Evolutionary conservation across 805 yeast genomes (phyloP), one percentile per base, ranked within the genome.

Genomic region (Candida loeiensis): DNA sequence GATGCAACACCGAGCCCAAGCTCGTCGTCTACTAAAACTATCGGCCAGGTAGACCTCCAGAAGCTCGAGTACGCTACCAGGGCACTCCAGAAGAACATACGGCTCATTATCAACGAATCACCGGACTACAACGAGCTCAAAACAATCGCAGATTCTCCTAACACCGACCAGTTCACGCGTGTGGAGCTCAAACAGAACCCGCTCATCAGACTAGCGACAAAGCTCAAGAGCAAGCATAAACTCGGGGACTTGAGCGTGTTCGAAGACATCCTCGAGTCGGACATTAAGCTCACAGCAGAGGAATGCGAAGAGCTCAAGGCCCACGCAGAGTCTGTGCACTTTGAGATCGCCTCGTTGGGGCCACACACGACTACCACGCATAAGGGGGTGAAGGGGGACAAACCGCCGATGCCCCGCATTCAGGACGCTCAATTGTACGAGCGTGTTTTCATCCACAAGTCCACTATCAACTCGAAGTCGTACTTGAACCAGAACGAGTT

Each of bases 391-490:
- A 43, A 47, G 17, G 47, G 47, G 3, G 42, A 40, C 31, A 43
- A 34, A 17, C 97, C 96, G 1, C 69, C 68, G 8, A 59, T 89
- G 13, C 97, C 97, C 0, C 60, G 58, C 21, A 85, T 91, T 29
- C 59, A 69, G 5, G 76, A 82, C 53, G 74, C 76, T 1, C 69
- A 68, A 3, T 72, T 89, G 8, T 68, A 73, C 45, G 78, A 80
- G 5, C 73, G 84, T 37, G 95, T 88, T 0, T 91, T 90, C 55
- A 77, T 82, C 19, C 97, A 91, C 59, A 80, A 81, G 49, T 89
- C 96, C 0, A 66, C 77, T 3, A 73, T 82, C 12, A 78, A 81
- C 45, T 77, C 76, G 47, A 75, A 76, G 45, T 58, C 76, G 4
- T 77, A 76, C 47, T 58, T 82, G 35, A 65, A 77, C n/a, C 76